Conservation (phyloP, 2,329 filamentous ascomycete species). For the Hypoxylon sp. region DNA sequence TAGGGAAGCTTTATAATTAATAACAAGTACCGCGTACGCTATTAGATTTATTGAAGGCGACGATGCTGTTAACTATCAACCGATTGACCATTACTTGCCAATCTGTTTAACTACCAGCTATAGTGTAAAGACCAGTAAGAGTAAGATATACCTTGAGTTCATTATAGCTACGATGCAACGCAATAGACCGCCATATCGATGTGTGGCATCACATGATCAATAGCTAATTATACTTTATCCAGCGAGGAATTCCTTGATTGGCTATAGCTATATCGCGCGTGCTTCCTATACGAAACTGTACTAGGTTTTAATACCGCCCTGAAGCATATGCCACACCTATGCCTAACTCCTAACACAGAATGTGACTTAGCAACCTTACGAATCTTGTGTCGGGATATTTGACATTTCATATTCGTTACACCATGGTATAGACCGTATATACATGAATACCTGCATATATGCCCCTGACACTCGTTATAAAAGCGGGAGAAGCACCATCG, state of each 20-base stretch:
- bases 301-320: not conserved
- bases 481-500: slow-evolving; percentile 5
- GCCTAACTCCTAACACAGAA: not conserved
- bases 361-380: not conserved
- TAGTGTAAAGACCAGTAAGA: too few species aligned
- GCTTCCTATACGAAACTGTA: not conserved
- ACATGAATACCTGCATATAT: slow-evolving; percentile 4
- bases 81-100: too few species aligned
- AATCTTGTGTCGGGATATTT: not conserved
- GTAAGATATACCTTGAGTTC: too few species aligned
- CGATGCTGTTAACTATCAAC: too few species aligned
- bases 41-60: too few species aligned
- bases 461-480: not conserved
- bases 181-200: too few species aligned
- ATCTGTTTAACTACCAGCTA: too few species aligned
- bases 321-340: not conserved
- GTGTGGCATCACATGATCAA: not conserved
- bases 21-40: not conserved
- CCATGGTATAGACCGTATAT: slow-evolving; percentile 10
- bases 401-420: not conserved
- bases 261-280: not conserved
- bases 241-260: not conserved
- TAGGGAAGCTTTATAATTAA: not conserved
- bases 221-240: not conserved
- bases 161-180: too few species aligned